Evolutionary conservation across 2,329 filamentous ascomycete genomes (phyloP), one percentile per base, ranked within the genome.

Genomic region (Fusarium austroafricanum): DNA sequence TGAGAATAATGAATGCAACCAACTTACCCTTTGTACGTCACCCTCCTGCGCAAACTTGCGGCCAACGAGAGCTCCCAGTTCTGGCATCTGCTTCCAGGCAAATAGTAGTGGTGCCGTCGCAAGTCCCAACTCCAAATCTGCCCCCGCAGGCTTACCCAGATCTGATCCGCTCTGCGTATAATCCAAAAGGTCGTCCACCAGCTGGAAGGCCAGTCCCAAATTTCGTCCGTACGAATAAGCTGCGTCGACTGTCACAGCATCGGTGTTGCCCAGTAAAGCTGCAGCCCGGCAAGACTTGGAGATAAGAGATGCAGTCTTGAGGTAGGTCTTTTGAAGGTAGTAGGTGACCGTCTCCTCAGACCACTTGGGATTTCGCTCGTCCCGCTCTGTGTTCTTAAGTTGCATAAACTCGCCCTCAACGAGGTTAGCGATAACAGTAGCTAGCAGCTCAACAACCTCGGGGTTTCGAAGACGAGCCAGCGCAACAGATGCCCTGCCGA

Each of bases 321-420:
- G 87, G 76, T 99, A 99, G 28, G 96, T 99, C 86, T 99, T 99
- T 77, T 97, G 93, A 50, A 99, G 84, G 78, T 99, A 99, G 81
- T 99, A 98, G 26, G 89, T 87, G 65, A 99, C 87, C 2, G 94
- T 92, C 53, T 97, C 92, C 75, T 97, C 93, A 3, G 91, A 96
- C 87, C 92, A 98, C 11, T 86, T 83, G 2, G 95, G 95, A 71
- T 92, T 90, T 68, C 87, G 85, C 83, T 98, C 95, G 77, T 97
- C 95, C 69, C 88, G 86, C 44, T 92, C 92, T 2, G 96, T 98
- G 80, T 99, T 99, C 83, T 97, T 96, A 73, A 99, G 84, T 83
- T 99, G 96, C 96, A 99, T 99, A 83, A 99, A 98, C 80, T 99
- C 96, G 76, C 96, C 96, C 82, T 99, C 96, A 20, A 99, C 94